phyloP scores from a whole-genome alignment of 1,284 basidiomycete species.

The Apiotrichum brassicae region DNA sequence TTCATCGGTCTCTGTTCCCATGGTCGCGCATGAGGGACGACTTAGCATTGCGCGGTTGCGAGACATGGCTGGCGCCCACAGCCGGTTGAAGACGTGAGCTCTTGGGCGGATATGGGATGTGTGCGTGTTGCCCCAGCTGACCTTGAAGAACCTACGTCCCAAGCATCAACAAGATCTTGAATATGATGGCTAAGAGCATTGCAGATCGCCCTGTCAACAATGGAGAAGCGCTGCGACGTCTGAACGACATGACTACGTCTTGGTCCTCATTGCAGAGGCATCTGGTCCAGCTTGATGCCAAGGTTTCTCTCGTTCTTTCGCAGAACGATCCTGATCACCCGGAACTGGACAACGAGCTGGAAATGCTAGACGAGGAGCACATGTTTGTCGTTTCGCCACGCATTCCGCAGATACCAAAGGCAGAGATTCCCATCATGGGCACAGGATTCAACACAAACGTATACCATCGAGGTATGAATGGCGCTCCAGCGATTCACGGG shows the following conservation, averaged over 20 bases:
- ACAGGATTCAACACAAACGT: not conserved
- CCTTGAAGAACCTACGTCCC: conserved; percentile 61
- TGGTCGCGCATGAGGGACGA: conserved; percentile 20
- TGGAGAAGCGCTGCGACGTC: conserved; percentile 76
- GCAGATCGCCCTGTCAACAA: conserved; percentile 86
- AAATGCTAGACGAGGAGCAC: conserved; percentile 22
- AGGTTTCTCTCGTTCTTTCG: conserved; percentile 21
- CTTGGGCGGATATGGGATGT: not conserved
- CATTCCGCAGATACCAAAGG: not conserved
- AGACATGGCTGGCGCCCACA: conserved; percentile 23
- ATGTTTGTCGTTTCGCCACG: not conserved
- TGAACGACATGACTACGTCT: conserved; percentile 27
- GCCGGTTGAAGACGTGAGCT: conserved; percentile 28
- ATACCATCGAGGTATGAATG: conserved; percentile 8
- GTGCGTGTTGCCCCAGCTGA: conserved; percentile 48
- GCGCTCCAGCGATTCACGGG: not conserved
- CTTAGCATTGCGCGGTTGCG: conserved; percentile 25
- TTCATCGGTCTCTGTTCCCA: conserved; percentile 21
- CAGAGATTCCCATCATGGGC: not conserved
- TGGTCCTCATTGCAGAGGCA: conserved; percentile 28
- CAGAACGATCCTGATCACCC: conserved; percentile 19
- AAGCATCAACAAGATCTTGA: conserved; percentile 83
- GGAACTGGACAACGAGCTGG: conserved; percentile 12
- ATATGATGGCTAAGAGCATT: conserved; percentile 86
- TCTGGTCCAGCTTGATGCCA: conserved; percentile 30